A percentile compares a stretch with the other conserved stretches of the same genome.
Evolutionary conservation across 164 flowering plant species (phyloP).

Genomic region (Amborella trichopoda): DNA sequence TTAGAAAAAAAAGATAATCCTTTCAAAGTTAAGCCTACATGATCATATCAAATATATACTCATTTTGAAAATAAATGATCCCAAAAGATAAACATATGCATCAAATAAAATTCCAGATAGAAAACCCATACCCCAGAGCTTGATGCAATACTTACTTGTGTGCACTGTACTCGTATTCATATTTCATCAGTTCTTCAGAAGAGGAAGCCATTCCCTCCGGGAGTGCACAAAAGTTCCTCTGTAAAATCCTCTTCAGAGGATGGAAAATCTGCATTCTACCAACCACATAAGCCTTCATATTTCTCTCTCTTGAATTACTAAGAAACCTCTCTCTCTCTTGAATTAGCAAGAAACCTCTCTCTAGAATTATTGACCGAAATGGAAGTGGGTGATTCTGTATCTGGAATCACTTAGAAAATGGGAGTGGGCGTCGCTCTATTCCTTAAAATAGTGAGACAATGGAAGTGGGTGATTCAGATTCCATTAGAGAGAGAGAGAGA

Average conservation of each 20-base stretch:
- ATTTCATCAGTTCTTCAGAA: conserved; percentile 53
- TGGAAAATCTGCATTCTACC: conserved; percentile 16
- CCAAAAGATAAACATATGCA: neutral
- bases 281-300: conserved; percentile 13
- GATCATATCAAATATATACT: neutral
- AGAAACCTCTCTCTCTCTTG: no score
- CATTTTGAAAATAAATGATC: neutral
- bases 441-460: no score
- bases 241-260: conserved; percentile 14
- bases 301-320: no score
- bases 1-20: neutral
- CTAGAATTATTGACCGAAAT: no score
- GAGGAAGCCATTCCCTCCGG: conserved; percentile 27
- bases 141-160: conserved; percentile 38
- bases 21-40: neutral
- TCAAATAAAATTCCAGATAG: conserved; percentile 5
- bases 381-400: no score
- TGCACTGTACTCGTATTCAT: conserved; percentile 56
- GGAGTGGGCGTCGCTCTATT: no score
- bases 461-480: no score
- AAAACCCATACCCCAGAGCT: neutral
- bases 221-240: conserved; percentile 27
- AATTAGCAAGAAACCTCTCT: no score
- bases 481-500: no score
- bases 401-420: no score